These are phyloP conservation scores for Mucor plumbeus DNA, from an alignment of 371 early-diverging fungal species.

Conservation along the genomic window DNA sequence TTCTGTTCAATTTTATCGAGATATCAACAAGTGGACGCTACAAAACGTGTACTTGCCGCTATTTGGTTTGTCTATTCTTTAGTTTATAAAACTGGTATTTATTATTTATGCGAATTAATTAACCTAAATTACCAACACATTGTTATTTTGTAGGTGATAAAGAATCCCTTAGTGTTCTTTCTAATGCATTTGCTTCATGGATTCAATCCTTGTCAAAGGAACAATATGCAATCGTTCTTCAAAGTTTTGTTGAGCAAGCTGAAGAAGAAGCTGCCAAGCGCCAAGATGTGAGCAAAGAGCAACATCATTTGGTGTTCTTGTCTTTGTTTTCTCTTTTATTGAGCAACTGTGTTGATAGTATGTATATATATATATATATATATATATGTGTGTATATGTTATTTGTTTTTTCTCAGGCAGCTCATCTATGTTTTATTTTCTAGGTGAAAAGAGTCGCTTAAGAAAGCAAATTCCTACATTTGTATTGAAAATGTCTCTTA, in stretches of 20 bases:
- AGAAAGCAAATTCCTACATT: slow-evolving; percentile 48
- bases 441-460: slow-evolving; percentile 50
- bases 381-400: too few species aligned
- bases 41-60: slow-evolving; percentile 34
- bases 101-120: neutral
- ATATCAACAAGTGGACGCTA: slow-evolving; percentile 31
- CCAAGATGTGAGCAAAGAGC: slow-evolving; percentile 22
- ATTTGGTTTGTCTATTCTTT: slow-evolving; percentile 44
- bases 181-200: slow-evolving; percentile 36
- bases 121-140: neutral
- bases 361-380: slow-evolving; percentile 11
- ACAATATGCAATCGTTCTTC: slow-evolving; percentile 33
- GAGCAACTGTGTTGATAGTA: slow-evolving; percentile 24
- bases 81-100: slow-evolving; percentile 25
- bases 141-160: slow-evolving; percentile 15
- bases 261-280: slow-evolving; percentile 32
- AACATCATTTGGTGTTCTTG: slow-evolving; percentile 40
- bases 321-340: slow-evolving; percentile 32
- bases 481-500: slow-evolving; percentile 40
- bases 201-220: slow-evolving; percentile 34
- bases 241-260: slow-evolving; percentile 30
- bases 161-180: slow-evolving; percentile 20
- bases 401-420: neutral
- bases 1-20: slow-evolving; percentile 36
- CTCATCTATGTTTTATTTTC: neutral